Evolutionary conservation across 2,329 filamentous ascomycete species (phyloP).

Genomic region (Fusarium sp.): DNA sequence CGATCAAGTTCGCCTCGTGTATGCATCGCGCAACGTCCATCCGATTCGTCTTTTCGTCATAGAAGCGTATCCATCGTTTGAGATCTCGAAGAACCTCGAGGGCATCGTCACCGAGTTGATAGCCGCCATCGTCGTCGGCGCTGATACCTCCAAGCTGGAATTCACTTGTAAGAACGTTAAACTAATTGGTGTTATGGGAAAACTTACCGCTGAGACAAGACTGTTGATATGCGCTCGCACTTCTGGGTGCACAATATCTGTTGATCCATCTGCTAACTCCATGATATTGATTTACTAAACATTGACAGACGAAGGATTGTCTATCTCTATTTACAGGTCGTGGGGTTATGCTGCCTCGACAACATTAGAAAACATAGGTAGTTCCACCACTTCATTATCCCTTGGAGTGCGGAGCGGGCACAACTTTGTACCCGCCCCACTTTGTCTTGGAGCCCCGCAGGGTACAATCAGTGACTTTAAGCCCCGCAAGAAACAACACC

Average conservation of each 20-base stretch:
- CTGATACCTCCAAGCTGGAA: slow-evolving; percentile 86
- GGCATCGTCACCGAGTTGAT: slow-evolving; percentile 92
- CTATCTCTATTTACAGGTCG: slow-evolving; percentile 33
- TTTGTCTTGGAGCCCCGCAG: too few species aligned
- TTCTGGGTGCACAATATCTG: slow-evolving; percentile 84
- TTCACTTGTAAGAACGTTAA: slow-evolving; percentile 28
- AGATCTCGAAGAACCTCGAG: slow-evolving; percentile 92
- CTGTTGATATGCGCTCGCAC: slow-evolving; percentile 94
- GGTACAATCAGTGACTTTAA: too few species aligned
- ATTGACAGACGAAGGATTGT: slow-evolving; percentile 22
- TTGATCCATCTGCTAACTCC: slow-evolving; percentile 64
- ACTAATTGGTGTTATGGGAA: neutral
- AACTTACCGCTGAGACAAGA: slow-evolving; percentile 87
- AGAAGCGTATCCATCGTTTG: slow-evolving; percentile 93
- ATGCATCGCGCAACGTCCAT: slow-evolving; percentile 95
- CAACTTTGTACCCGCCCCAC: too few species aligned
- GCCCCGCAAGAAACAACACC: too few species aligned
- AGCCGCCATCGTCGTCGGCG: slow-evolving; percentile 81
- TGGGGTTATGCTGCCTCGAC: slow-evolving; percentile 35
- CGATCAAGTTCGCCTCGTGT: slow-evolving; percentile 90
- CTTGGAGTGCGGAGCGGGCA: too few species aligned
- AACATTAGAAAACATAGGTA: slow-evolving; percentile 21
- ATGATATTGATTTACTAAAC: slow-evolving; percentile 52
- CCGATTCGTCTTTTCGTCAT: slow-evolving; percentile 92
- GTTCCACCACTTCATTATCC: slow-evolving; percentile 23